Evolutionary conservation across 768 basidiomycete species (phyloP).

Genomic region (Russula lepida): DNA sequence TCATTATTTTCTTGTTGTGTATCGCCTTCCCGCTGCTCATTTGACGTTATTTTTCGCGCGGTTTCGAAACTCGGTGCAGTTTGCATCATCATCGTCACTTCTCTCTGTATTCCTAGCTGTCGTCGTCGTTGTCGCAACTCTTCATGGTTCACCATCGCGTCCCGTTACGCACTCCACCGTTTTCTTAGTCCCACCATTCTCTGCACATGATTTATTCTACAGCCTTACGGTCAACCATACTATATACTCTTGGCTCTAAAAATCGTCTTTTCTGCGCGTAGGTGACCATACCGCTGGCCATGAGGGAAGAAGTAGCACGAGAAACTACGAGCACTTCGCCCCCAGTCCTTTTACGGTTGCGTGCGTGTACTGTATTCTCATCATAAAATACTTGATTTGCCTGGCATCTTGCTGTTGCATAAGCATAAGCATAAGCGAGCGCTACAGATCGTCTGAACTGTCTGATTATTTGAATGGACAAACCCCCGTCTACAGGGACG

Average conservation of each 20-base stretch:
- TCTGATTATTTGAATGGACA: not conserved
- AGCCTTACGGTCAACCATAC: slow-evolving; percentile 1
- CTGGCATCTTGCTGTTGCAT: not conserved
- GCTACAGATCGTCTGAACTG: not conserved
- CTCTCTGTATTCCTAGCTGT: not conserved
- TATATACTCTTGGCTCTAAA: not conserved
- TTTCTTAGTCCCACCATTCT: not conserved
- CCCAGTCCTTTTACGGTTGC: not conserved
- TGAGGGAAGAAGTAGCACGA: not conserved
- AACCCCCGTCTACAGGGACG: not conserved
- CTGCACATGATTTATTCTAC: not conserved
- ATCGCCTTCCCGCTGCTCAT: not conserved
- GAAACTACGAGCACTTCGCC: not conserved
- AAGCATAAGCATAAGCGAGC: not conserved
- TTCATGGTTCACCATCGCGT: not conserved
- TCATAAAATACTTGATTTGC: not conserved
- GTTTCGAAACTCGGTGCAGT: not conserved
- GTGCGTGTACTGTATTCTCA: too few species aligned
- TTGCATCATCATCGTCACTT: not conserved
- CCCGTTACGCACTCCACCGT: not conserved
- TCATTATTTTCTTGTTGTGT: not conserved
- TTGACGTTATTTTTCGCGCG: not conserved
- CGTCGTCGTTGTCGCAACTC: not conserved
- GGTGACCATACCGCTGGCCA: not conserved
- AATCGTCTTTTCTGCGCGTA: not conserved